Evolutionary conservation across 805 yeast species (phyloP), one percentile per base, ranked within the genome.

Genomic region (Metschnikowia baotianmanensis): DNA sequence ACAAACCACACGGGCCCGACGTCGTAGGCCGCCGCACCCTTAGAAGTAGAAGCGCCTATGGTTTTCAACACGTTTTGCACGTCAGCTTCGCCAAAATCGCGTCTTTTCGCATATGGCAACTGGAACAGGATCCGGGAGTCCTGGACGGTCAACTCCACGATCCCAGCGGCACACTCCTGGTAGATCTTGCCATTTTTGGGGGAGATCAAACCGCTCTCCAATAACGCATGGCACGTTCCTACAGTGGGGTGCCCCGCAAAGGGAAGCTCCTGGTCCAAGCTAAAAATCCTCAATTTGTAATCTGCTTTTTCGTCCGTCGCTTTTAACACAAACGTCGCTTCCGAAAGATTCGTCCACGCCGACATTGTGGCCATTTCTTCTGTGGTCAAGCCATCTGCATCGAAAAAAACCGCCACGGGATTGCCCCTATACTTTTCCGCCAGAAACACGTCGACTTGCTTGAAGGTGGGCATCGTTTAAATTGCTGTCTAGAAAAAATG

Each of bases 181-280:
- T 57, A 40, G 5, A 72, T 30, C 22, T 43, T 54, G 2, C 62
- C 61, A 31, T 49, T 42, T 10, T 52, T 48, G 6, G 60, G 57
- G 2, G 50, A 55, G 4, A 66, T 58, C 15, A 59, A 17, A 1
- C 64, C 63, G 2, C 62, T 59, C 45, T 75, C 74, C 16, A 72
- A 37, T n/a, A 63, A 60, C 1, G 79, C 78, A 50, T 57, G 62
- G 33, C 73, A 67, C 1, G 78, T 60, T 6, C 83, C 84, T 23
- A 78, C 48, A 0, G 82, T 78, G 3, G 84, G 85, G 48, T 79
- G 84, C 5, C 85, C 84, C 1, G 85, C 83, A 61, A 78, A 79
- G 6, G 81, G 80, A 18, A 79, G 52, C 48, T 79, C 83, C 3
- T 32, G 29, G 2, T 29, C 46, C 2, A 79, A 74, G 0, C 74